Evolutionary conservation across 495 filamentous ascomycete species (phyloP), one percentile per base, ranked within the genome.

Genomic region (Lasiosphaeriaceae sp.): DNA sequence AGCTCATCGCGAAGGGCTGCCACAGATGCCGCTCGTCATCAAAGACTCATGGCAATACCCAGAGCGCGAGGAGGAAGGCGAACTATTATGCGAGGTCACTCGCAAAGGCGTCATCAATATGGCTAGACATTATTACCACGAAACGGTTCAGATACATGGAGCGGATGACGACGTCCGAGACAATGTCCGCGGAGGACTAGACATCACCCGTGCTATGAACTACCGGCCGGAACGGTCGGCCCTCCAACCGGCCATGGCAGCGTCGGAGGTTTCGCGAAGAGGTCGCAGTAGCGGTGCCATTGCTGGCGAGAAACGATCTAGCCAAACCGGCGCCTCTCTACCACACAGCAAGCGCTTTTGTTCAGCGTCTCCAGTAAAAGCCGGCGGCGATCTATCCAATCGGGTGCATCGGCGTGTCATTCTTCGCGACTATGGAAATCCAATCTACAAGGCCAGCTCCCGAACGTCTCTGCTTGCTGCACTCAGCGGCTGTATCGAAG

Each of bases 11-110:
- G 64, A 78, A 59, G 66, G 57, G 39, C 54, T 79, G 52, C 66
- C 59, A 60, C 47, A 55, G 52, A 68, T 19, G 29, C 63, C 64
- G 20, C 66, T 82, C 52, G 68, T 78, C 8, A 68, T 80, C 49
- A 81, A 81, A 64, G 77, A 80, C 58, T 79, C 71, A 11, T 81
- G 70, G 77, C 76, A 80, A 53, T 75, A 74, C 50, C 57, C 55
- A 20, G 70, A 79, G 58, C 72, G 74, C 14, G 67, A 68, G 29
- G 75, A 80, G 51, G 76, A 81, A 60, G 73, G 75, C 57, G 52
- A 65, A 39, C 54, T 78, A 53, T 53, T 79, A 12, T 45, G 55
- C 22, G 65, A 77, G 47, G 74, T 68, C 34, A 75, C 72, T 9
- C 51, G 61, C 21, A 61, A 68, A 62, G 65, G 58, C 14, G 74